Percentiles rank a stretch among this genome's conserved stretches.
Evolutionary conservation across 495 filamentous ascomycete genomes (phyloP).

Genomic region (Usnea hakonensis): DNA sequence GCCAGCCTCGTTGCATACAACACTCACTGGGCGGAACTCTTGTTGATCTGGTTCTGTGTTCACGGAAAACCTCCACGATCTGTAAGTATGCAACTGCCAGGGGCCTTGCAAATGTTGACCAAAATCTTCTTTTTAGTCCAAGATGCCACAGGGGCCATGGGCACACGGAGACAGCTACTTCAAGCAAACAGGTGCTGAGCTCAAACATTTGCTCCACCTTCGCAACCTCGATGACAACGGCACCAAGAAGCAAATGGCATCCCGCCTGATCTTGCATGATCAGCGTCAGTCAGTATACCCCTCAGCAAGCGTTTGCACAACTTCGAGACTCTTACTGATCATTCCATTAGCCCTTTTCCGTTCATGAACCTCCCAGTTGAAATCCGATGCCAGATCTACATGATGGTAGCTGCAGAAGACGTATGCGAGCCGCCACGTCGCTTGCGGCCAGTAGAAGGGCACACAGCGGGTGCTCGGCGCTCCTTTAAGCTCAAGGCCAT

Average conservation of each 20-base stretch:
- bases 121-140: background rate
- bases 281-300: background rate
- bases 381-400: background rate
- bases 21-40: too few relatives aligned
- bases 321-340: background rate
- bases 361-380: background rate
- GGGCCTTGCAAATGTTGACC: too few relatives aligned
- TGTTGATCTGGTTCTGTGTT: too few relatives aligned
- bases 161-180: background rate
- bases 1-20: too few relatives aligned
- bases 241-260: background rate
- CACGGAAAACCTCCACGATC: too few relatives aligned
- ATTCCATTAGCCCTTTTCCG: background rate
- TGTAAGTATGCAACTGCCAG: too few relatives aligned
- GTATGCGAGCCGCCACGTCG: rapidly evolving
- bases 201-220: background rate
- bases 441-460: background rate
- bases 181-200: background rate
- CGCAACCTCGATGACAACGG: background rate
- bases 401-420: background rate
- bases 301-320: background rate
- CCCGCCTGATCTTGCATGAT: background rate
- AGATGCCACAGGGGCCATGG: background rate
- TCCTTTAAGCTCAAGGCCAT: background rate
- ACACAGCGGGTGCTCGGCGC: background rate